A percentile compares a stretch with the other conserved stretches of the same genome.
Conservation (phyloP, 1,284 basidiomycete species). For the Tilletia horrida region DNA sequence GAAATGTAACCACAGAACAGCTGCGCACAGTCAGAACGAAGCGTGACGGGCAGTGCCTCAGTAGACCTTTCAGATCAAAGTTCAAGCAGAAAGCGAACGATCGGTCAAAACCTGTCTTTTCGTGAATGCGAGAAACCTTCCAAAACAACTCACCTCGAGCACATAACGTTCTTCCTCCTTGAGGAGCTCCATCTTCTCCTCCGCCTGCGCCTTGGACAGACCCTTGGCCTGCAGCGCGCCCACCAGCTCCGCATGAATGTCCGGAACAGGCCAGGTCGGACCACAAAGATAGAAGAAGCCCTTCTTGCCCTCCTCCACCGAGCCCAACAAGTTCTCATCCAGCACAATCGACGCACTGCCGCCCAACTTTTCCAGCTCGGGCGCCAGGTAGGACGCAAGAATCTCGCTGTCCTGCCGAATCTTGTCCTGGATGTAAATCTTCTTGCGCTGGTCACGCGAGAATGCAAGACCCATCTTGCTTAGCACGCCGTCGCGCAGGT, state of each 20-base stretch:
- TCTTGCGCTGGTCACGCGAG: conserved; percentile 81
- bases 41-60: background rate
- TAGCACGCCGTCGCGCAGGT: conserved; percentile 75
- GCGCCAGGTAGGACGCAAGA: conserved; percentile 62
- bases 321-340: conserved; percentile 60
- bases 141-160: conserved; percentile 68
- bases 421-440: conserved; percentile 89
- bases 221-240: conserved; percentile 68
- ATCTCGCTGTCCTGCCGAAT: conserved; percentile 83
- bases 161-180: conserved; percentile 98
- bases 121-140: background rate
- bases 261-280: conserved; percentile 96
- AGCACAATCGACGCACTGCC: conserved; percentile 44
- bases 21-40: no score
- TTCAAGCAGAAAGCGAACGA: background rate
- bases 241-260: conserved; percentile 88
- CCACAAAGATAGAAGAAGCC: conserved; percentile 91
- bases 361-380: conserved; percentile 62
- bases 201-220: conserved; percentile 68
- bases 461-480: conserved; percentile 89
- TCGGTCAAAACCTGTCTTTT: background rate
- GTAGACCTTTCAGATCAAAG: conserved; percentile 10
- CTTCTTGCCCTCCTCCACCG: conserved; percentile 32
- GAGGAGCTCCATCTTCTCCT: conserved; percentile 77
- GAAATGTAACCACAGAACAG: no score